phyloP scores from a whole-genome alignment of 371 early-diverging fungal genomes.

The Dinochytrium kinnereticum region DNA sequence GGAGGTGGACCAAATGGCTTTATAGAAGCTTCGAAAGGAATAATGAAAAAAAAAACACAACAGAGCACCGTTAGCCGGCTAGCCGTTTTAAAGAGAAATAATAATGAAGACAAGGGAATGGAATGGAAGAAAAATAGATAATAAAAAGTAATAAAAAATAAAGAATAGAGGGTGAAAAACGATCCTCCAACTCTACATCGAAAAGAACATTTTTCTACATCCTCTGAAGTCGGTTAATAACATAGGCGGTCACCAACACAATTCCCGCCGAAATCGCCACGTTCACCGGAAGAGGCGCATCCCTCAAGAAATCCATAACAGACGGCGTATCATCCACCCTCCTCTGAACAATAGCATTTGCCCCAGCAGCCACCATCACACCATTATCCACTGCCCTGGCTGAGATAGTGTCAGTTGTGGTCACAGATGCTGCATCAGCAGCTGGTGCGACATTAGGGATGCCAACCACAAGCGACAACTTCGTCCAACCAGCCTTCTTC shows the following conservation, averaged over 20 bases:
- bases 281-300: slow-evolving; percentile 51
- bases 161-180: neutral
- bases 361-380: neutral
- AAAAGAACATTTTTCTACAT: neutral
- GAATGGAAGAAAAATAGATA: neutral
- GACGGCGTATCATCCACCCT: slow-evolving; percentile 12
- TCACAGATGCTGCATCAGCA: slow-evolving; percentile 8
- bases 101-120: no score
- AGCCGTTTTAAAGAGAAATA: no score
- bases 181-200: neutral
- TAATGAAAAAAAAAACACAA: neutral
- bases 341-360: neutral
- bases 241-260: slow-evolving; percentile 37
- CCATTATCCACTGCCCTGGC: no score
- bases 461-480: slow-evolving; percentile 75
- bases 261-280: slow-evolving; percentile 49
- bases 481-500: slow-evolving; percentile 71
- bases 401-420: no score
- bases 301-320: slow-evolving; percentile 40
- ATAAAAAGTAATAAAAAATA: neutral
- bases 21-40: neutral
- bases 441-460: slow-evolving; percentile 57
- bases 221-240: slow-evolving; percentile 20
- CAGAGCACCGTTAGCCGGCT: neutral
- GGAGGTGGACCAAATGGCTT: neutral